Evolutionary conservation across 2,329 filamentous ascomycete genomes (phyloP).

Genomic region (Fusarium napiforme): DNA sequence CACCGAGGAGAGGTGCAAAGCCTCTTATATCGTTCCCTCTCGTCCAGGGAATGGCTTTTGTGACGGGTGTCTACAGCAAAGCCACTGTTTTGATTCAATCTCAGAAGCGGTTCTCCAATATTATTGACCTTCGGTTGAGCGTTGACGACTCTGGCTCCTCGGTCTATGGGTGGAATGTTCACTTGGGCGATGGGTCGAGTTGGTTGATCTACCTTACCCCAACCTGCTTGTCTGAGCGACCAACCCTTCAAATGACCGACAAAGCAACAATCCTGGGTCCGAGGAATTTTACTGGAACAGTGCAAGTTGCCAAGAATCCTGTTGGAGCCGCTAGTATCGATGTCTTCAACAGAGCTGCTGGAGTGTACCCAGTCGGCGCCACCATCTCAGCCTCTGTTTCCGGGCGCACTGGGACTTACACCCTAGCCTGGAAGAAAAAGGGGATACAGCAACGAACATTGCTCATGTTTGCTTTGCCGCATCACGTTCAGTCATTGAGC

Average conservation of each 20-base stretch:
- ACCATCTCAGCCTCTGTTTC: neutral
- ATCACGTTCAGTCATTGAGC: neutral
- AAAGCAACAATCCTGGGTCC: neutral
- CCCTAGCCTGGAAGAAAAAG: neutral
- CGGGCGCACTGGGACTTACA: neutral
- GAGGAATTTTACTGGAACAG: neutral
- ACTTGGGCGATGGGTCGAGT: neutral
- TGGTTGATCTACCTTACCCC: neutral
- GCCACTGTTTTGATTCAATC: neutral
- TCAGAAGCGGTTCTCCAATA: neutral
- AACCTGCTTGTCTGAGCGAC: neutral
- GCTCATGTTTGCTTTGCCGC: neutral
- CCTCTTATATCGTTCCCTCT: neutral
- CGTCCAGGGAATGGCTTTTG: neutral
- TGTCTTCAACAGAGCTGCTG: neutral
- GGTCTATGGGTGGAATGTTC: neutral
- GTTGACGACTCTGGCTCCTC: rapidly evolving
- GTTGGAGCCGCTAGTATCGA: neutral
- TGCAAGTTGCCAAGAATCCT: neutral
- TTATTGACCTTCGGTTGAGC: neutral
- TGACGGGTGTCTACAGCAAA: neutral
- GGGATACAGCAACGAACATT: neutral
- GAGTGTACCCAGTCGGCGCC: neutral
- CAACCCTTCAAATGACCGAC: neutral
- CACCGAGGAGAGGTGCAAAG: neutral